Base-by-base conservation (phyloP, 768 basidiomycete genomes). In the Plicaturopsis crispa region DNA sequence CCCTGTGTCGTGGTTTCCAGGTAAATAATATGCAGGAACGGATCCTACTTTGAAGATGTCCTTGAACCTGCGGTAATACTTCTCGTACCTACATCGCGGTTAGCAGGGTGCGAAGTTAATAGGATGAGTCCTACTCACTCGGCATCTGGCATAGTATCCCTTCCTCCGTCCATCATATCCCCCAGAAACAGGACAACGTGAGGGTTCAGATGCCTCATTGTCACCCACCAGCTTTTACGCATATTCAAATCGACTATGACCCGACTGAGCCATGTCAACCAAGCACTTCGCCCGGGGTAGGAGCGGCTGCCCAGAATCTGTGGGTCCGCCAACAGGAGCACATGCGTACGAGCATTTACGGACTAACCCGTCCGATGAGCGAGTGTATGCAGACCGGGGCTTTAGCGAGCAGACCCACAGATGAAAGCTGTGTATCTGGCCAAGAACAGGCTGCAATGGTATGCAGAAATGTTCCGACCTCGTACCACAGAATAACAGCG, bases 1-100 rank as follows among this genome's bases (percentile, higher is more conserved):
- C 78, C 85, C 87, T 23, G 84, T 69, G 50, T 98, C 94, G 52
- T 92, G 91, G 54, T 97, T 98, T 5, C 94, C 94, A 3, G 91
- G 83, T 20, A 93, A 69, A 52, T 78, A 84, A 57, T 80, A 82
- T 42, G 69, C 62, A 13, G 51, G 47, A 5, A 56, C 45, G 7
- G 64, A 47, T 5, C 70, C 57, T 16, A 63, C 41, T 20, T 65
- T 57, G 61, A 94, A 93, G 23, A 91, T 89, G 32, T 62, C 63
- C 41, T 65, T 69, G 64, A 89, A 96, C 33, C 82, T 72, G 16
- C 53, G 52, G 42, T 69, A 73, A 51, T 92, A 92, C 4, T 55
- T 43, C 39, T 80, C 73, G 51, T 94, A 93, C 58, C 93, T 96
- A 55, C 3, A 13, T 14, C 26, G 14, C 14, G 14, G 8, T 8